phyloP scores from a whole-genome alignment of 2,329 filamentous ascomycete genomes.

The Pyricularia pennisetigena region DNA sequence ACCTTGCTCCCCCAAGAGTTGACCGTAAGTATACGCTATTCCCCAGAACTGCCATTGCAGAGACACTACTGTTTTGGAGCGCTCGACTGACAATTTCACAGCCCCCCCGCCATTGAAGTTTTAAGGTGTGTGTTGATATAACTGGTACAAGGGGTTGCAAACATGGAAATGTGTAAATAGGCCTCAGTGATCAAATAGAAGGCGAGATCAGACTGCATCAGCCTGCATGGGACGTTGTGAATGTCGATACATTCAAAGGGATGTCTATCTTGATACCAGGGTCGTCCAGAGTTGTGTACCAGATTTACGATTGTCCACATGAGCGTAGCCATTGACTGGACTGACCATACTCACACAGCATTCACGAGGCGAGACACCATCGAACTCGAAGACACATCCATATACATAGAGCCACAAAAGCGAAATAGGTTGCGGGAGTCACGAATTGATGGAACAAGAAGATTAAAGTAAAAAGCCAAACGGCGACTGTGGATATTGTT shows the following conservation, averaged over 20 bases:
- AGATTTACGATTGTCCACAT: neutral
- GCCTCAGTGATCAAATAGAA: conserved; percentile 8
- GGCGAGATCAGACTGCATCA: neutral
- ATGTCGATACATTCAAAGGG: neutral
- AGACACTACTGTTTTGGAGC: neutral
- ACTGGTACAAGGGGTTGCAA: neutral
- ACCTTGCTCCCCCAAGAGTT: conserved; percentile 69
- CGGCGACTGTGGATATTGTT: conserved; percentile 20
- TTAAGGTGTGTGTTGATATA: conserved; percentile 11
- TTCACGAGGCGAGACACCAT: no score
- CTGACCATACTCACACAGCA: no score
- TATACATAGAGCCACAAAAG: no score
- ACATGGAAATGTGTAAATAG: neutral
- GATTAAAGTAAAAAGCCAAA: conserved; percentile 4
- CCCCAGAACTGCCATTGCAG: neutral
- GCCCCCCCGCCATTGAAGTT: conserved; percentile 42
- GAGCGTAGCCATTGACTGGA: neutral
- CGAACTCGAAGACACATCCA: no score
- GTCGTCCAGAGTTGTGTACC: neutral
- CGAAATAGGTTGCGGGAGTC: no score
- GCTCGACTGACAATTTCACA: conserved; percentile 17
- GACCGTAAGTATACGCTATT: conserved; percentile 54
- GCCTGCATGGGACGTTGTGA: neutral
- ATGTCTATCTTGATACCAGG: neutral
- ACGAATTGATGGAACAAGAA: neutral